Evolutionary conservation across 805 yeast genomes (phyloP), one percentile per base, ranked within the genome.

Genomic region (Kodamaea kakaduensis): DNA sequence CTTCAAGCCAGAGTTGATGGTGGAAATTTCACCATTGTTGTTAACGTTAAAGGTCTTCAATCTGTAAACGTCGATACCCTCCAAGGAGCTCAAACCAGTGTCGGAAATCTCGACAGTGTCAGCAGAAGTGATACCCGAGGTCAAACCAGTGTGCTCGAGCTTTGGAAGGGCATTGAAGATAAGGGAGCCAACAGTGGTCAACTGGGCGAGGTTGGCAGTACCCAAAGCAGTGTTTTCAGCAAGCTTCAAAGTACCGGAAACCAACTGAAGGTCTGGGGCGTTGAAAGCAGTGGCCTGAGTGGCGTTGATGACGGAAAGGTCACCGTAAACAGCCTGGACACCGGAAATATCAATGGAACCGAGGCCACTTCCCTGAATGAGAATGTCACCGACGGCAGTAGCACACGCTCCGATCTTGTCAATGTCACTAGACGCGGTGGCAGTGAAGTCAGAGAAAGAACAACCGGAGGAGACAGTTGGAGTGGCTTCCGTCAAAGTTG

Each of bases 141-240:
- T 56, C 64, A 90, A 84, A 64, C 82, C 78, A 49, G 88, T 75
- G 37, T 64, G 54, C 48, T 69, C 63, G 56, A 90, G 78, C 49
- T 88, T 90, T 58, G 97, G 96, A 61, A 93, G 75, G 50, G 96
- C 87, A 55, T 77, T 74, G 69, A 84, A 80, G 62, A 71, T 65
- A 55, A 93, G 76, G 38, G 86, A 64, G 58, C 95, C 96, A 47
- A 88, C 95, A 47, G 84, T 74, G 58, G 79, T 71, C 59, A 90
- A 77, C 50, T 74, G 69, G 46, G 95, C 95, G 61, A 89, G 76
- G 52, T 82, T 73, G 40, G 90, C 71, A 40, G 78, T 63, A 47
- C 69, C 51, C 61, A 93, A 73, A 42, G 78, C 62, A 54, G 90
- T 83, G 63, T 84, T 76, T 44, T 68, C 66, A 47, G 69, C 58